These are phyloP conservation scores for Venturia nashicola DNA, from an alignment of 2,329 filamentous ascomycete species.

Conservation along the genomic window DNA sequence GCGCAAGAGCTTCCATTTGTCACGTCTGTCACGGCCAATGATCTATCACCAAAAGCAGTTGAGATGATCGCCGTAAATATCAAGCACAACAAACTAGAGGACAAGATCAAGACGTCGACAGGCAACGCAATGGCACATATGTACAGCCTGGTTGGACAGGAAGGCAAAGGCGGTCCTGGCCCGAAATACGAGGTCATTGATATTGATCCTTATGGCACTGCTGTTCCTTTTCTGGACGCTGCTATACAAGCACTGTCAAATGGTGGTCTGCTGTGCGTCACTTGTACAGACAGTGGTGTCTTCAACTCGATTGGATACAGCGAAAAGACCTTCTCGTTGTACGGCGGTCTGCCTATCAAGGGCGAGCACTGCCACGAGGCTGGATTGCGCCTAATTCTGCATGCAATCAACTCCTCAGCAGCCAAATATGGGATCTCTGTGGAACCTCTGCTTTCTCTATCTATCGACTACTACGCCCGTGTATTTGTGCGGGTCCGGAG, in stretches of 20 bases:
- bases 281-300: constrained; percentile 90
- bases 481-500: constrained; percentile 75
- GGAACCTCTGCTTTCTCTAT: constrained; percentile 82
- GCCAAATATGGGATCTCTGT: constrained; percentile 78
- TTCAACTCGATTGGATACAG: constrained; percentile 91
- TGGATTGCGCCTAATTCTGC: constrained; percentile 73
- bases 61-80: constrained; percentile 76
- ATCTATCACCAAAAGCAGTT: constrained; percentile 66
- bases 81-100: constrained; percentile 62
- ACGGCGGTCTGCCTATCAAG: constrained; percentile 80
- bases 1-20: constrained; percentile 79
- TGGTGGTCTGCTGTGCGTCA: constrained; percentile 84
- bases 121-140: constrained; percentile 85
- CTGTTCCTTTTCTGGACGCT: constrained; percentile 82
- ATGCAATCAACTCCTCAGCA: constrained; percentile 68
- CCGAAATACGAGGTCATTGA: constrained; percentile 83
- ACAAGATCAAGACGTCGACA: constrained; percentile 59
- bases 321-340: constrained; percentile 89
- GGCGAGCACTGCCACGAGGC: constrained; percentile 79
- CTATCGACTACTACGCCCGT: constrained; percentile 89
- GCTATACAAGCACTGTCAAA: constrained; percentile 79
- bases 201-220: constrained; percentile 90
- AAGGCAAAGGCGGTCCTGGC: constrained; percentile 20
- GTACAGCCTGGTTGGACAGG: constrained; percentile 57
- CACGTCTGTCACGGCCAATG: constrained; percentile 77